These are phyloP conservation scores for Schizosaccharomyces cryophilus DNA, from an alignment of 805 yeast genomes.

Conservation along the genomic window DNA sequence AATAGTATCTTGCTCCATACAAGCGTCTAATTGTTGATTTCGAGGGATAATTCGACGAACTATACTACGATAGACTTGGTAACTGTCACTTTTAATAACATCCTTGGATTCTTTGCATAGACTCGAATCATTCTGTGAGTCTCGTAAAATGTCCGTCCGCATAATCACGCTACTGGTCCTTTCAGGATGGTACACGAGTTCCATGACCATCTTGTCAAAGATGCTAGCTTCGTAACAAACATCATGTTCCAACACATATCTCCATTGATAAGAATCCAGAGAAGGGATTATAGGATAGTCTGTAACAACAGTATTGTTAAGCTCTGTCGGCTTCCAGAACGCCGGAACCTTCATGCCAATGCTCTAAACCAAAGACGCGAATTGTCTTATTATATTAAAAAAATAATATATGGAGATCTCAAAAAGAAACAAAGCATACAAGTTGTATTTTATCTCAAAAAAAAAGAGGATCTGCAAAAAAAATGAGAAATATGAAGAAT, in stretches of 20 bases:
- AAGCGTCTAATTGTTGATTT: conserved; percentile 63
- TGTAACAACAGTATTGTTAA: neutral
- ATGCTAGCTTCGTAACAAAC: neutral
- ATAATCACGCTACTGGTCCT: conserved; percentile 20
- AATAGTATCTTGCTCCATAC: conserved; percentile 39
- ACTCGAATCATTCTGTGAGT: conserved; percentile 4
- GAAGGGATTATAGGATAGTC: neutral
- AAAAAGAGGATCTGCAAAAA: too few species aligned
- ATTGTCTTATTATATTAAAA: too few species aligned
- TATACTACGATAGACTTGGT: conserved; percentile 16
- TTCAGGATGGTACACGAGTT: conserved; percentile 1
- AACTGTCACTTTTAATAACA: neutral
- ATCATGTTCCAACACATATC: neutral
- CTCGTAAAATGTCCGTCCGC: conserved; percentile 47
- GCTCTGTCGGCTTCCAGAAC: neutral
- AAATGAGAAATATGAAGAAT: too few species aligned
- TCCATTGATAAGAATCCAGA: neutral
- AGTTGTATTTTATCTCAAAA: too few species aligned
- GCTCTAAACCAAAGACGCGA: too few species aligned
- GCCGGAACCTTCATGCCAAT: neutral
- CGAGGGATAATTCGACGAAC: conserved; percentile 81
- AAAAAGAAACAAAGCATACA: too few species aligned
- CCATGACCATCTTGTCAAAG: neutral
- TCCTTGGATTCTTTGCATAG: neutral
- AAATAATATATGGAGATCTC: too few species aligned